These are phyloP conservation scores for Erysimum cheiri DNA, from an alignment of 441 rosid species.

Conservation along the genomic window DNA sequence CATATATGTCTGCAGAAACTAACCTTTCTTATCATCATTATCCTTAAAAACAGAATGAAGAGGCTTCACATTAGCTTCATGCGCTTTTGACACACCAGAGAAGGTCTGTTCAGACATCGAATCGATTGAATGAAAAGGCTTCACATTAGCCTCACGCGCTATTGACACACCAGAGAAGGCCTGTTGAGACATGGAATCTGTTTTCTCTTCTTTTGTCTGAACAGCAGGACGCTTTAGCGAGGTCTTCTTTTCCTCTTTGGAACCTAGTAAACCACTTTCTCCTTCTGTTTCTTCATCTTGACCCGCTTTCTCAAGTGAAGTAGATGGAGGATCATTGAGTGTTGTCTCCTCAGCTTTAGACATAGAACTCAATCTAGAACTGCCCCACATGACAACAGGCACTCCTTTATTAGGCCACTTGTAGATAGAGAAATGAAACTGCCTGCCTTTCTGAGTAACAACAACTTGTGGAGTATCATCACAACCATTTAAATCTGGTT, in stretches of 20 bases:
- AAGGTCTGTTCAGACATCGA: slow-evolving; percentile 37
- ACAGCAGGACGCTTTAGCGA: slow-evolving; percentile 23
- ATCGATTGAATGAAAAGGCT: slow-evolving; percentile 39
- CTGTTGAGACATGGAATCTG: slow-evolving; percentile 34
- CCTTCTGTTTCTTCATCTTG: slow-evolving; percentile 24
- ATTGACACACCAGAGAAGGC: slow-evolving; percentile 37
- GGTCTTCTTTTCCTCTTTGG: slow-evolving; percentile 38
- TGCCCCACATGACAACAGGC: slow-evolving; percentile 55
- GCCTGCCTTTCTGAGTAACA: slow-evolving; percentile 40
- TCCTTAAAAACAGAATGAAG: slow-evolving; percentile 42
- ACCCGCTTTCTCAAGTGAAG: slow-evolving; percentile 30
- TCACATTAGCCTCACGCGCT: slow-evolving; percentile 42
- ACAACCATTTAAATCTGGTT: slow-evolving; percentile 38
- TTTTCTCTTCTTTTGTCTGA: slow-evolving; percentile 44
- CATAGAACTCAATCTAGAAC: slow-evolving; percentile 53
- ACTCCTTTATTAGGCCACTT: slow-evolving; percentile 90
- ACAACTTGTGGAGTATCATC: slow-evolving; percentile 45
- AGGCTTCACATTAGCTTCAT: slow-evolving; percentile 49
- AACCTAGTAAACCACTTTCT: neutral
- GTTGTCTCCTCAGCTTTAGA: slow-evolving; percentile 40
- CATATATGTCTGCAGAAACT: slow-evolving; percentile 15
- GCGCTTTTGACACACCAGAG: slow-evolving; percentile 39
- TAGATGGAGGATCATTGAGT: slow-evolving; percentile 26
- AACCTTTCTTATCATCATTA: slow-evolving; percentile 45
- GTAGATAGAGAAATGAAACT: slow-evolving; percentile 92